Evolutionary conservation across 345 rosid species (phyloP), one percentile per base, ranked within the genome.

Genomic region (Ceriops zippeliana): DNA sequence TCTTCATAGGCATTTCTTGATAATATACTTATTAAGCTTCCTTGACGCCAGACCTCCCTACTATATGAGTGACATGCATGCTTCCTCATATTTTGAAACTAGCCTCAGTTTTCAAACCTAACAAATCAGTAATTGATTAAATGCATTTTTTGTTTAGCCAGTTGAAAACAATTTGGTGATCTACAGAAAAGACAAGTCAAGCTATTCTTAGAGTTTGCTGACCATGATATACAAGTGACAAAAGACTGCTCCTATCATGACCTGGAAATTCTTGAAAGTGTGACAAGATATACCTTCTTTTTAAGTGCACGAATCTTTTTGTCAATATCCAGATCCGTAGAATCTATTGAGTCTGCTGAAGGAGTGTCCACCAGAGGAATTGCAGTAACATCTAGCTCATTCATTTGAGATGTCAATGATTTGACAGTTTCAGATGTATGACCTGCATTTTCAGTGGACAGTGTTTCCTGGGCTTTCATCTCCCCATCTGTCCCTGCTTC

Each of bases 251-350:
- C 26, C 11, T 6, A 52, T 34, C 46, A 30, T 53, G 16, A 52
- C 47, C 26, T 9, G 52, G 60, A 62, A 65, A 57, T 28, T 69
- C 32, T 56, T 47, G 64, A 65, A 63, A 70, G 30, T 32, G 53
- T 58, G 34, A 66, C 7, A 59, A 75, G 61, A 24, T 49, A 49
- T 87, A 95, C 99, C 90, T 95, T 95, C 86, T 95, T 90, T 80
- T 83, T 95, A 35, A 95, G 86, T 30, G 96, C 89, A 49, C 97
- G 84, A 20, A 95, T 88, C 82, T 75, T 88, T 83, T 90, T 95
- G 74, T 91, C 96, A 13, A 74, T 67, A 70, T 90, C 92, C 16
- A 63, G 54, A 78, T 74, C 76, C 15, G 77, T 69, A 27, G 79
- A 65, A 70, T 85, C 87, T 24, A 62, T 75, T 26, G 80, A 58